These are phyloP conservation scores for Gossypium schwendimanii DNA, from an alignment of 441 rosid species.

Conservation along the genomic window DNA sequence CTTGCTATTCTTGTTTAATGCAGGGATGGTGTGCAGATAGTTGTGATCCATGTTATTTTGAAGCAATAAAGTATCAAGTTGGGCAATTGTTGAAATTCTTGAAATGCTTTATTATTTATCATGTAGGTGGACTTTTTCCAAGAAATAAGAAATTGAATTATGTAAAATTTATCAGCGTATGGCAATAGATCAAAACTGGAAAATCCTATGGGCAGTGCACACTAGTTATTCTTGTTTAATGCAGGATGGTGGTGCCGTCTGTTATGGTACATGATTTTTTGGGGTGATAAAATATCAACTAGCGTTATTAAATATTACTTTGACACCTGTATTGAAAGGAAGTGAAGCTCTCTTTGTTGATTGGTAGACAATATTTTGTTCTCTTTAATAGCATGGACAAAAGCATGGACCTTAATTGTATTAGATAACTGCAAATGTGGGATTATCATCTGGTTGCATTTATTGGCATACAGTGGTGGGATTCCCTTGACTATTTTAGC, in stretches of 20 bases:
- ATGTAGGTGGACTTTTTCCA: neutral
- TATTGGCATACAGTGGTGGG: neutral
- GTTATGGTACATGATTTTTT: neutral
- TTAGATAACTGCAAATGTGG: neutral
- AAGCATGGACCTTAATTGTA: neutral
- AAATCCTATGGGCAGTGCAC: neutral
- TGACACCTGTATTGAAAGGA: neutral
- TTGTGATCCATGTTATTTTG: neutral
- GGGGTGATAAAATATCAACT: neutral
- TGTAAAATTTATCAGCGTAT: neutral
- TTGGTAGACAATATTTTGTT: neutral
- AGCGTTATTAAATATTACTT: neutral
- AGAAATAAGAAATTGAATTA: neutral
- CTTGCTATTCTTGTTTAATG: neutral
- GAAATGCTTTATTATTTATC: neutral
- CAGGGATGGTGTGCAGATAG: neutral
- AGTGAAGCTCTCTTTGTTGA: neutral
- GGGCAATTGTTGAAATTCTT: neutral
- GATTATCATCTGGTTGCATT: neutral
- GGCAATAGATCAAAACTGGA: neutral
- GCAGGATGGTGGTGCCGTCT: neutral
- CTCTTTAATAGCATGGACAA: neutral
- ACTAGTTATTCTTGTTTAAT: neutral
- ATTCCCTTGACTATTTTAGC: neutral
- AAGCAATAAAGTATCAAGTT: neutral